Evolutionary conservation across 164 flowering plant species (phyloP).

Genomic region (Aristolochia californica): DNA sequence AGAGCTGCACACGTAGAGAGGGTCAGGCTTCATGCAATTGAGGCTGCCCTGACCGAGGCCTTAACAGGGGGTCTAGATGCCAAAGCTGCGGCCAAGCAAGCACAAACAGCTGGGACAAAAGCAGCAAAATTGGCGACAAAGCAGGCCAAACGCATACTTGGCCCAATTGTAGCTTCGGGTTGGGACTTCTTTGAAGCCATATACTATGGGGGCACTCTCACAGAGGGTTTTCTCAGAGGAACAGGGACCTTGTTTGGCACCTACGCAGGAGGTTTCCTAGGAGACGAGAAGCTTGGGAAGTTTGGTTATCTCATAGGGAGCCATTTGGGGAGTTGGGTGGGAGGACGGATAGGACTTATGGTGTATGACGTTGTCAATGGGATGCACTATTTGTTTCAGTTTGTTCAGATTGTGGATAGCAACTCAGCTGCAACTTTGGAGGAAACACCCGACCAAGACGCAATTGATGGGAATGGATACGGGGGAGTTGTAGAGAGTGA

Average conservation of each 20-base stretch:
- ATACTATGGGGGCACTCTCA: slow-evolving; percentile 76
- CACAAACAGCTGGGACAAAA: slow-evolving; percentile 70
- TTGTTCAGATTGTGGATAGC: slow-evolving; percentile 25
- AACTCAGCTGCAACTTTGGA: slow-evolving; percentile 5
- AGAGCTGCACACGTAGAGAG: slow-evolving; percentile 63
- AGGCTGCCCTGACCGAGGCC: slow-evolving; percentile 61
- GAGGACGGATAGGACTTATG: slow-evolving; percentile 84
- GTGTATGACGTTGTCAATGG: slow-evolving; percentile 75
- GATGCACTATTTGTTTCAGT: slow-evolving; percentile 46
- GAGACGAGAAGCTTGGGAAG: slow-evolving; percentile 73
- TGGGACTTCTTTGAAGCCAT: slow-evolving; percentile 98
- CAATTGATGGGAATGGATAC: background rate
- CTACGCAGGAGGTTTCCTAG: slow-evolving; percentile 63
- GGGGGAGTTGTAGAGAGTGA: slow-evolving; percentile 26
- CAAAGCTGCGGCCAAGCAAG: slow-evolving; percentile 61
- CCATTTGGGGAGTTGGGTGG: slow-evolving; percentile 84
- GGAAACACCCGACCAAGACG: slow-evolving; percentile 4
- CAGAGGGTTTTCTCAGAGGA: slow-evolving; percentile 81
- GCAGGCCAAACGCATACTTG: slow-evolving; percentile 75
- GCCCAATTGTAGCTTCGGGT: slow-evolving; percentile 80
- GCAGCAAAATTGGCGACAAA: slow-evolving; percentile 75
- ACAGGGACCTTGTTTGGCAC: slow-evolving; percentile 77
- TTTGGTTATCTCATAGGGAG: slow-evolving; percentile 85
- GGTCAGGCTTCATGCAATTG: slow-evolving; percentile 53
- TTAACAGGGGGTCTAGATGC: slow-evolving; percentile 49